Evolutionary conservation across 805 yeast species (phyloP), one percentile per base, ranked within the genome.

Genomic region (Candida easanensis): DNA sequence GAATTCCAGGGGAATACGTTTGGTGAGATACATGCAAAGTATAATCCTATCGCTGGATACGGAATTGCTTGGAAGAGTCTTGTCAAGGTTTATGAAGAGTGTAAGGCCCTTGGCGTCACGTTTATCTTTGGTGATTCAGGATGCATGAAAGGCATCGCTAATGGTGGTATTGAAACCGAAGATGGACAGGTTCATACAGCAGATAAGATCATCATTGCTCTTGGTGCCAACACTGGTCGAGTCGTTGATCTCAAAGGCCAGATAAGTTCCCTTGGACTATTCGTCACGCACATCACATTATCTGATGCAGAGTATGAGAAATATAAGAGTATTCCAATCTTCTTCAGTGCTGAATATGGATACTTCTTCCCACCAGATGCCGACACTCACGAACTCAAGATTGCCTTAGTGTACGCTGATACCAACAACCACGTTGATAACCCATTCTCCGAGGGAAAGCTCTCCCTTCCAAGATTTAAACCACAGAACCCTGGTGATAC

Each of bases 341-440:
- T 73, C 20, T 71, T 71, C 54, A 64, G 69, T 45, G 57, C 72
- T 1, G 70, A 67, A 32, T 42, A 60, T 39, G 77, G 77, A 0
- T 73, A 71, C 44, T 70, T 69, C 53, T 73, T 73, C 57, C 75
- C 77, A 4, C 77, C 78, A 11, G 76, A 72, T 48, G 50, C 57
- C 7, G 60, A 60, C 1, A 60, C 66, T 1, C 62, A 56, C 23
- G 44, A 48, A n/a, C 43, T 69, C 45, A 73, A 73, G 48, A 53
- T 73, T 25, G 72, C 69, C 1, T 48, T 66, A 35, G 52, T 59
- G 1, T 55, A 49, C 27, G 36, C 45, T 6, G 65, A 66, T 44
- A 60, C 65, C 6, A 48, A 51, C 28, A 57, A 66, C 44, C 46
- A 47, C 10, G 40, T 53, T 3, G 23, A 40, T 3, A 57, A 47